Base-by-base conservation (phyloP, 2,329 filamentous ascomycete species). In the Colletotrichum melonis region DNA sequence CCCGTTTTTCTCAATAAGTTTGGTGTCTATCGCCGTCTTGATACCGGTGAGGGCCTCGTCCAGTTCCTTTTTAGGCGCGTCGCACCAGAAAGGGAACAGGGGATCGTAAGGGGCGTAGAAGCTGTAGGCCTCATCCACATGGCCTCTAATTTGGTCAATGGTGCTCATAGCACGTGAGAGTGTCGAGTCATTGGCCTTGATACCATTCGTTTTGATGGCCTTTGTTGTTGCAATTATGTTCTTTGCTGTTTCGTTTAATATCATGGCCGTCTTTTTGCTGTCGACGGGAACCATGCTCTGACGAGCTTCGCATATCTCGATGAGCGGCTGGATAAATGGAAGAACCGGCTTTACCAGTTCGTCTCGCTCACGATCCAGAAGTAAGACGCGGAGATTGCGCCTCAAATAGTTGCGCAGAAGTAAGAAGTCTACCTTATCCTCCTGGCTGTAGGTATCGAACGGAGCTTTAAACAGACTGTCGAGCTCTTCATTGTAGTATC, bases 31-130 rank as follows among this genome's bases (percentile, higher is more conserved):
- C 3, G 82, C 75, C 0, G 79, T 75, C 2, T 84, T 76, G 42
- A 86, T 79, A 0, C 77, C 76, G 11, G 79, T 75, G 4, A 89
- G 77, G 1, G 81, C 79, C 2, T 75, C 72, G 28, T 85, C 78
- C 3, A 88, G 79, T 2, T 80, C 77, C 2, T 79, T 76, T 75
- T 86, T 88, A 1, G 88, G 87, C 6, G 81, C 78, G 0, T 81
- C 78, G 0, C 86, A 84, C 89, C 89, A 91, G 87, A 88, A 91
- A 55, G 88, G 85, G 67, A 90, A 90, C 16, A 84, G 69, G 0
- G 89, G 88, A 74, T 91, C 87, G 75, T 91, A 91, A 3, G 85
- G 85, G 35, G 82, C 80, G 77, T 89, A 91, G 76, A 90, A 91
- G 0, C 62, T 72, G 67, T 83, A 85, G 76, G 85, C 86, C 74